Conservation (phyloP, 2,329 filamentous ascomycete species). For the Meredithiella fracta region DNA sequence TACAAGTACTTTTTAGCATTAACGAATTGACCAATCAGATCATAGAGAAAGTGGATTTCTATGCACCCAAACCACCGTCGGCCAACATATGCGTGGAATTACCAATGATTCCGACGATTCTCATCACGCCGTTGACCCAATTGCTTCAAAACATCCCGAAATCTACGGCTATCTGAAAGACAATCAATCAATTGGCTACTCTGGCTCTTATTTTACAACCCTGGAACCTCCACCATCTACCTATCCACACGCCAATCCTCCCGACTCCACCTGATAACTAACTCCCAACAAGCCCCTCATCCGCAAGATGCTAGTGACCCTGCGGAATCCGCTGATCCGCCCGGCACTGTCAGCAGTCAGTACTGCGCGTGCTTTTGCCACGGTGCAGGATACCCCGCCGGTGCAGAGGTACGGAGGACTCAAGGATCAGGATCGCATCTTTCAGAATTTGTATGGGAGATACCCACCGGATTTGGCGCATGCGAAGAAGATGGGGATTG, state of each 20-base stretch:
- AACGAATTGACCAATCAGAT: slow-evolving; percentile 27
- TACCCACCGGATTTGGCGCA: slow-evolving; percentile 82
- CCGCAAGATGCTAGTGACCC: slow-evolving; percentile 28
- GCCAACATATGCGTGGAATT: background rate
- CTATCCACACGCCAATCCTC: background rate
- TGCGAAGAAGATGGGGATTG: slow-evolving; percentile 96
- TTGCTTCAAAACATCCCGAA: background rate
- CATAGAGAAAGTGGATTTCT: slow-evolving; percentile 15
- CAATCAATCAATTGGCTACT: too few relatives aligned
- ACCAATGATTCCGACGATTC: background rate
- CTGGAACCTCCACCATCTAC: too few relatives aligned
- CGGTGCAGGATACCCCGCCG: slow-evolving; percentile 48
- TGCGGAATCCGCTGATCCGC: slow-evolving; percentile 22
- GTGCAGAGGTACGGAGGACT: slow-evolving; percentile 70
- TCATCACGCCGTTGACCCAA: background rate
- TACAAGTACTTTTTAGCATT: slow-evolving; percentile 12
- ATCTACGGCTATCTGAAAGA: background rate
- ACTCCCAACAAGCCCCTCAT: slow-evolving; percentile 17
- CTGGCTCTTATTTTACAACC: too few relatives aligned
- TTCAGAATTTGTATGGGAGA: slow-evolving; percentile 94
- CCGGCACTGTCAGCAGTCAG: slow-evolving; percentile 24
- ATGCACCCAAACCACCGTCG: slow-evolving; percentile 16
- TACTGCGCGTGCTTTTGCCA: slow-evolving; percentile 55
- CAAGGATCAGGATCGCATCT: slow-evolving; percentile 94
- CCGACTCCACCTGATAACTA: background rate